Percentiles rank a stretch among this genome's conserved stretches.
phyloP scores from a whole-genome alignment of 23 red algal species.

The Gracilaria caudata region DNA sequence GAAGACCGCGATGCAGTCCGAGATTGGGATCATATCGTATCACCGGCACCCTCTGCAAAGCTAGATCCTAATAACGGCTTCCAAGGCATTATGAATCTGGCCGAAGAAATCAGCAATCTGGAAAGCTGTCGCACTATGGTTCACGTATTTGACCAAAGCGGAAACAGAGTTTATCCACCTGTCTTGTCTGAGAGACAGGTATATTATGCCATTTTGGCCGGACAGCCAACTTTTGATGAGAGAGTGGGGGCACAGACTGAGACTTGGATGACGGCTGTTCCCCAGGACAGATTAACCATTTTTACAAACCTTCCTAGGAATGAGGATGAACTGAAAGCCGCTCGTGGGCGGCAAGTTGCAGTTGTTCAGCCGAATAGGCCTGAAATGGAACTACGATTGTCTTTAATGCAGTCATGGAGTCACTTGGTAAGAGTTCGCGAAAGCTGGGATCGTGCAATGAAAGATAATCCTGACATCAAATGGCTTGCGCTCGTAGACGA shows the following conservation, averaged over 20 bases:
- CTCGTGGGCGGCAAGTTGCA: conserved; percentile 49
- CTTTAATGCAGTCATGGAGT: conserved; percentile 85
- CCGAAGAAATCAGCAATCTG: conserved; percentile 30
- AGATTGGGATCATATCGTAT: conserved; percentile 36
- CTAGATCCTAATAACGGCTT: conserved; percentile 43
- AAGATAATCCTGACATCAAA: conserved; percentile 67
- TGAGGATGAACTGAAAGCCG: conserved; percentile 40
- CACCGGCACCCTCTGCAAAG: not conserved
- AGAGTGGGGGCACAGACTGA: conserved; percentile 56
- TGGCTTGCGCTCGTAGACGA: conserved; percentile 95
- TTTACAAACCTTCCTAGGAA: conserved; percentile 54
- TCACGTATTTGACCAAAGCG: conserved; percentile 50
- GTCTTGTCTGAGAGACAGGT: conserved; percentile 46
- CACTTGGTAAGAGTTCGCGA: conserved; percentile 77
- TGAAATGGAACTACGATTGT: conserved; percentile 48
- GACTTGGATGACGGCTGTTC: conserved; percentile 67
- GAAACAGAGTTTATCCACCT: conserved; percentile 26
- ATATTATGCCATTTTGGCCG: conserved; percentile 81
- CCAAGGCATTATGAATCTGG: conserved; percentile 23
- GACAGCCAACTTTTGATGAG: conserved; percentile 70
- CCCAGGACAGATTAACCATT: conserved; percentile 63
- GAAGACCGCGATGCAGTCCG: conserved; percentile 45
- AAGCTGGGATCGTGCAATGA: conserved; percentile 68
- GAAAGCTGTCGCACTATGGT: conserved; percentile 47
- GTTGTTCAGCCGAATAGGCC: conserved; percentile 60